Evolutionary conservation across 768 basidiomycete genomes (phyloP), one percentile per base, ranked within the genome.

Genomic region (Dentipellis fragilis): DNA sequence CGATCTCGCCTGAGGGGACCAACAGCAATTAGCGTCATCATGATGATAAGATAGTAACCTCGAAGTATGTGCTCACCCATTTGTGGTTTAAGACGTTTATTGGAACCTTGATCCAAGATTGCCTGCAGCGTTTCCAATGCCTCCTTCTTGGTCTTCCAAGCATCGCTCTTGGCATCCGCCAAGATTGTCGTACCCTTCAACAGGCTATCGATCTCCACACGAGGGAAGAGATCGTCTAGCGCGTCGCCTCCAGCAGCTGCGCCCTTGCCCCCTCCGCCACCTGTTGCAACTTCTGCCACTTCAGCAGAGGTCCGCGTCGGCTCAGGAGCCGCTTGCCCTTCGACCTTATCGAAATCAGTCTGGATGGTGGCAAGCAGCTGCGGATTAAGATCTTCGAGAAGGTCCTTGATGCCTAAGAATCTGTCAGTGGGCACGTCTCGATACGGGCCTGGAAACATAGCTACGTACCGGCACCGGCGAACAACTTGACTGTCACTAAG

Each of bases 111-210:
- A 64, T 98, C 94, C 36, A 99, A 71, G 56, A 92, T 79, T 0
- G 80, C 83, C 64, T 91, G 87, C 16, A 98, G 68, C 0, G 75
- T 73, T 68, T 98, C 96, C 56, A 98, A 75, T 3, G 90, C 93
- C 64, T 97, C 95, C 68, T 99, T 99, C 71, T 94, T 87, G 1
- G 81, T 83, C 73, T 98, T 98, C 95, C 95, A 99, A 0, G 92
- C 85, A 60, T 95, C 94, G 62, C 85, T 95, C 72, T 91, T 93
- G 10, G 85, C 77, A 63, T 93, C 91, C 2, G 83, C 75, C 14
- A 96, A 70, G 49, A 94, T 86, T 4, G 84, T 83, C 0, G 91
- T 91, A 21, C 87, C 87, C 59, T 86, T 87, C 54, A 98, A 73
- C 22, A 99, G 69, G 54, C 80, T 76, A 61, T 98, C 94, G 40